Conservation (phyloP, 2,329 filamentous ascomycete species). For the Pseudogymnoascus verrucosus region DNA sequence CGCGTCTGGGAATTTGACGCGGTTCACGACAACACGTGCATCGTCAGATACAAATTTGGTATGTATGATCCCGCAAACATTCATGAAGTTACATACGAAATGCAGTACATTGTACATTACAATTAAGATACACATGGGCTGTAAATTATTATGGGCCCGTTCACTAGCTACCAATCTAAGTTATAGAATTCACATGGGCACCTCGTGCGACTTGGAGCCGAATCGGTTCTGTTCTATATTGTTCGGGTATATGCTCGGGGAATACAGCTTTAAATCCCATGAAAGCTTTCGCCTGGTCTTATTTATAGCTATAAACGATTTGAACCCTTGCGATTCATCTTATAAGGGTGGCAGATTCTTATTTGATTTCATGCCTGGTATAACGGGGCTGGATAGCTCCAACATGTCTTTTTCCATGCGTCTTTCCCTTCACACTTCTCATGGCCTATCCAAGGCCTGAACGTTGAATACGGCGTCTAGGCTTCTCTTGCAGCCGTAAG, state of each 20-base stretch:
- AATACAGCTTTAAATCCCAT: not conserved
- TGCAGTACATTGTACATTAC: not conserved
- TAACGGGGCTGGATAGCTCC: not conserved
- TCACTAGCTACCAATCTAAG: not conserved
- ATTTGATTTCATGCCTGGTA: not conserved
- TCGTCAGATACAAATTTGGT: not conserved
- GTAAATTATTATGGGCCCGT: not conserved
- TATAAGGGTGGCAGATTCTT: not conserved
- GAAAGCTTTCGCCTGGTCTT: not conserved
- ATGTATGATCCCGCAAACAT: not conserved
- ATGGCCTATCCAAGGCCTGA: not conserved
- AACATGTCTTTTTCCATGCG: not conserved
- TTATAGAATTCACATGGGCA: not conserved
- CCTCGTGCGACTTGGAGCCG: not conserved
- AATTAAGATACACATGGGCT: not conserved
- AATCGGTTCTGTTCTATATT: conserved; percentile 1
- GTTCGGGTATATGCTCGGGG: not conserved
- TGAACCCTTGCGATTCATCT: not conserved
- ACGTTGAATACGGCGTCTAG: not conserved
- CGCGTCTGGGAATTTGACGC: conserved; percentile 5
- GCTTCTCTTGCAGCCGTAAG: conserved; percentile 45
- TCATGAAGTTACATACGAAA: not conserved
- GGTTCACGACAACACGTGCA: conserved; percentile 6
- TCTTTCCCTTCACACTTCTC: not conserved
- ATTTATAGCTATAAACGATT: not conserved